Conservation (phyloP, 768 basidiomycete species). For the Austroboletus eburneus region DNA sequence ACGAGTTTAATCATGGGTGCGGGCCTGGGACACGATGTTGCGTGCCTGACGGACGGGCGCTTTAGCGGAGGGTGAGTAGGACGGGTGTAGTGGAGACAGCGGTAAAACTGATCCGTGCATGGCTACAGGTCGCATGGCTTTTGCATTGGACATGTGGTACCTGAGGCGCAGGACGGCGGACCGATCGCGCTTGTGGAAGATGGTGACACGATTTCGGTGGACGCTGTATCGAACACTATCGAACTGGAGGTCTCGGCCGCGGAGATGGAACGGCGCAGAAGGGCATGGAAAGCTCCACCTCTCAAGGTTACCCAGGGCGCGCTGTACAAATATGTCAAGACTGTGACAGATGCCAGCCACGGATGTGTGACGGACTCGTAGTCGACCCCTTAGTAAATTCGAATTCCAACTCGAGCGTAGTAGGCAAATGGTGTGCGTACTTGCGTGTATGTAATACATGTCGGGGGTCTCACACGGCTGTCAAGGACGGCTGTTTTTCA, state of each 20-base stretch:
- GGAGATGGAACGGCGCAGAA: constrained; percentile 71
- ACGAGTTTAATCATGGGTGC: constrained; percentile 99
- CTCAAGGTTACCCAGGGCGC: constrained; percentile 81
- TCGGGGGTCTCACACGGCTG: constrained; percentile 12
- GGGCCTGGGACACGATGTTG: constrained; percentile 92
- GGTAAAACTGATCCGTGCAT: constrained; percentile 12
- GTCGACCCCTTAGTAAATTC: too few relatives aligned
- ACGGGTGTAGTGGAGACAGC: constrained; percentile 5
- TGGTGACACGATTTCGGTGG: constrained; percentile 83
- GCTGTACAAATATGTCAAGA: constrained; percentile 84
- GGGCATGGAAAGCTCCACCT: constrained; percentile 78
- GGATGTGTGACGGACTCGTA: constrained; percentile 90
- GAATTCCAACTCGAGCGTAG: too few relatives aligned
- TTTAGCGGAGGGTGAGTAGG: constrained; percentile 91
- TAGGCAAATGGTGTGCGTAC: not conserved
- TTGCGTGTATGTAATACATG: not conserved
- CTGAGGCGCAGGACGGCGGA: constrained; percentile 92
- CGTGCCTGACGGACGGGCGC: constrained; percentile 94
- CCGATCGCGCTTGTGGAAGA: constrained; percentile 88
- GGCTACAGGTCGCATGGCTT: constrained; percentile 84
- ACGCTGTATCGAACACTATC: constrained; percentile 83
- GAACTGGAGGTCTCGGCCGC: constrained; percentile 72
- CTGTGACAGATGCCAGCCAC: constrained; percentile 85
- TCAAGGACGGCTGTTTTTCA: constrained; percentile 48
- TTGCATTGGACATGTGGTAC: constrained; percentile 94